phyloP scores from a whole-genome alignment of 306 rosid genomes.

The Macrotyloma uniflorum region DNA sequence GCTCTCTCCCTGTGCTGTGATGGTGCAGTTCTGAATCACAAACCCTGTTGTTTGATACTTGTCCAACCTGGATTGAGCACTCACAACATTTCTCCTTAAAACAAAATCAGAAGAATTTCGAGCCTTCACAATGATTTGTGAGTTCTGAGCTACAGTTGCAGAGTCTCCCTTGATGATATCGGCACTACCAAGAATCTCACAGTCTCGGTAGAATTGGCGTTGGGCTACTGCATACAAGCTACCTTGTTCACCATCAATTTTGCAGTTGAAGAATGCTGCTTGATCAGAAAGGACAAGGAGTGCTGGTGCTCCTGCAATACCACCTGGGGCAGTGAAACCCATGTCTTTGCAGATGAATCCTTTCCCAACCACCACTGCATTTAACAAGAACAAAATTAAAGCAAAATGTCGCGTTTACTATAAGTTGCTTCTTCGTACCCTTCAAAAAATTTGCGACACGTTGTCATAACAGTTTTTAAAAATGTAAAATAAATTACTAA shows the following conservation, averaged over 20 bases:
- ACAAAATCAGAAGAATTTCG: background rate
- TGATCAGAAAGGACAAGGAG: slow-evolving; percentile 33
- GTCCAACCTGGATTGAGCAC: slow-evolving; percentile 24
- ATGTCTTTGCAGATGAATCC: slow-evolving; percentile 39
- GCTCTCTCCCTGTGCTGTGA: background rate
- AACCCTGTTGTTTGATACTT: slow-evolving; percentile 19
- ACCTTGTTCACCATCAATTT: slow-evolving; percentile 26
- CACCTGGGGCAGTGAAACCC: slow-evolving; percentile 36
- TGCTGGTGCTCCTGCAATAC: slow-evolving; percentile 31
- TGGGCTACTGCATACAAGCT: slow-evolving; percentile 31
- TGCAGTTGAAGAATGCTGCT: slow-evolving; percentile 40
- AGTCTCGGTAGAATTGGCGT: slow-evolving; percentile 39
- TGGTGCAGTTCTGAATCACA: slow-evolving; percentile 38
- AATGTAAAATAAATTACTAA: too few relatives aligned
- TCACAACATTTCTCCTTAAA: slow-evolving; percentile 14
- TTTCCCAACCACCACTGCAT: slow-evolving; percentile 39
- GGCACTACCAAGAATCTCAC: slow-evolving; percentile 22
- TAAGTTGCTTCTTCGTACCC: background rate
- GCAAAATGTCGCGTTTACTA: background rate
- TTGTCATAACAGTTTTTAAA: too few relatives aligned
- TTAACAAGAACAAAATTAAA: background rate
- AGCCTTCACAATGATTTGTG: slow-evolving; percentile 22
- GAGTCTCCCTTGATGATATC: slow-evolving; percentile 38
- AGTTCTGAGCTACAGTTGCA: slow-evolving; percentile 34
- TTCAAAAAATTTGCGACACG: too few relatives aligned